Evolutionary conservation across 495 filamentous ascomycete species (phyloP).

Genomic region (Opeltia flavorubescens): DNA sequence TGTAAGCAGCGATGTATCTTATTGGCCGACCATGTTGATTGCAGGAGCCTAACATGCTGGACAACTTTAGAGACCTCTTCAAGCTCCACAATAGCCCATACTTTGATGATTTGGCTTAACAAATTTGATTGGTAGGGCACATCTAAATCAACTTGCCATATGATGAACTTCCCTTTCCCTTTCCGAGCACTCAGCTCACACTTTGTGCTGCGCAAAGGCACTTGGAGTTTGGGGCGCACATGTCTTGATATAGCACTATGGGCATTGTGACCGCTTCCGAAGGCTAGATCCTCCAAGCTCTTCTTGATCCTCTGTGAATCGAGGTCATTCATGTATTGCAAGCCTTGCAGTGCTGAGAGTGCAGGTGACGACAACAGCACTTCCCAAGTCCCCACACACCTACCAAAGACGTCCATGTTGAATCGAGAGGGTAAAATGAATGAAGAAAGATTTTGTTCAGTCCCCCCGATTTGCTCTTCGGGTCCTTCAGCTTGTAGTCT

Average conservation of each 20-base stretch:
- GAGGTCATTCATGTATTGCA: neutral
- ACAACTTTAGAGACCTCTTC: neutral
- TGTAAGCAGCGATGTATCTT: conserved; percentile 8
- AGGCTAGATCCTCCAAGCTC: conserved; percentile 20
- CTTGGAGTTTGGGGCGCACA: conserved; percentile 3
- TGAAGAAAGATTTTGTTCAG: neutral
- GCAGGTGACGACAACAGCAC: conserved; percentile 23
- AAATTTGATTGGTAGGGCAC: neutral
- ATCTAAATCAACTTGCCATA: conserved; percentile 27
- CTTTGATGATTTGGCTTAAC: conserved; percentile 6
- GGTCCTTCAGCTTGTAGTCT: neutral
- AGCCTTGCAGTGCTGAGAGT: conserved; percentile 14
- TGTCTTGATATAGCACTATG: conserved; percentile 4
- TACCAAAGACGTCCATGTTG: conserved; percentile 17
- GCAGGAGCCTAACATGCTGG: neutral
- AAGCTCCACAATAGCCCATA: conserved; percentile 3
- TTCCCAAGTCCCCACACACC: conserved; percentile 25
- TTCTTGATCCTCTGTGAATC: conserved; percentile 2
- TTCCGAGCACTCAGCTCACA: conserved; percentile 1
- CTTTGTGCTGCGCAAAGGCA: conserved; percentile 8
- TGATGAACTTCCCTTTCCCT: conserved; percentile 7
- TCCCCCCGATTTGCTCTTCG: neutral
- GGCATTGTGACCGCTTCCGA: conserved; percentile 18
- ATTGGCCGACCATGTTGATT: conserved; percentile 1
- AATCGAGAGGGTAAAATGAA: neutral